Conservation (phyloP, 345 rosid species). For the Cochlearia excelsa region DNA sequence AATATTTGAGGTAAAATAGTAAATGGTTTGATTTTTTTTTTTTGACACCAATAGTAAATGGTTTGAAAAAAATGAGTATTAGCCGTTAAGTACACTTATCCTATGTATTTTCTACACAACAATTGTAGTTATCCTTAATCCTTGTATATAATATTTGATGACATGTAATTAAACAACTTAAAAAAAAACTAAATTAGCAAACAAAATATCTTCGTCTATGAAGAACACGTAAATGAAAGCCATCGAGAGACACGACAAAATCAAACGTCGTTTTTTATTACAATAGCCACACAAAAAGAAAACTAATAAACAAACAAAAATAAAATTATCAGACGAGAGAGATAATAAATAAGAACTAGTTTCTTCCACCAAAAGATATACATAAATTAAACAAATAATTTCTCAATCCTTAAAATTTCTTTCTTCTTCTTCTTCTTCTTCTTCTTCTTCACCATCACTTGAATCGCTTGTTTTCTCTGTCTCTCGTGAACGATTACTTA, state of each 20-base stretch:
- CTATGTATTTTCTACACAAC: too few relatives aligned
- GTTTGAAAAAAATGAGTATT: too few relatives aligned
- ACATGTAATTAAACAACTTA: neutral
- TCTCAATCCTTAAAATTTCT: conserved; percentile 28
- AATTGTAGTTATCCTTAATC: neutral
- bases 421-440: conserved; percentile 1
- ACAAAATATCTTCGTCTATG: neutral
- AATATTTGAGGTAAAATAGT: too few relatives aligned
- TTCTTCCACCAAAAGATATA: neutral
- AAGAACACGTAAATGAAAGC: neutral
- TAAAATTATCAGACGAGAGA: neutral
- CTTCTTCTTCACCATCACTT: neutral
- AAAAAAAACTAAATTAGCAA: neutral
- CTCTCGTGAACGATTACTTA: neutral
- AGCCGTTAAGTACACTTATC: too few relatives aligned
- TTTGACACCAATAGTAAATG: too few relatives aligned
- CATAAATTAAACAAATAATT: conserved; percentile 29
- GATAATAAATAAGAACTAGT: conserved; percentile 11
- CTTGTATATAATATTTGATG: neutral
- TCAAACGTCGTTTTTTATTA: conserved; percentile 9
- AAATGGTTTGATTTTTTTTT: too few relatives aligned
- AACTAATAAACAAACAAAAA: neutral
- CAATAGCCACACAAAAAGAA: conserved; percentile 30
- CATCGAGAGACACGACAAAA: neutral
- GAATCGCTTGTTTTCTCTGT: neutral